Evolutionary conservation across 2,329 filamentous ascomycete species (phyloP).

Genomic region (Fusarium redolens): DNA sequence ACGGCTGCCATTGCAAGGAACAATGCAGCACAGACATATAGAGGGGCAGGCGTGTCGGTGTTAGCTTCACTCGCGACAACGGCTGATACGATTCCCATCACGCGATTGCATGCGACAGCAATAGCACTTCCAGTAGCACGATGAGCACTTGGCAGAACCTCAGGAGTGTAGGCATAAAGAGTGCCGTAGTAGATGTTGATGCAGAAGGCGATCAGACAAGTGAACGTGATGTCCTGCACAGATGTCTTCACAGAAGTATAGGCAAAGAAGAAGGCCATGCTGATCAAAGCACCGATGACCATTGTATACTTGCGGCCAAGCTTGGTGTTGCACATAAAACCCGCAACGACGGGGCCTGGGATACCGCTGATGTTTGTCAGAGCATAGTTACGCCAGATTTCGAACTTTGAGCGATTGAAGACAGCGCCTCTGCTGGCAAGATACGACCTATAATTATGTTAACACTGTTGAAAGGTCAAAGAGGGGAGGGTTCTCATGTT

Average conservation of each 20-base stretch:
- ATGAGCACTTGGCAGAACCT: conserved; percentile 74
- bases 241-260: conserved; percentile 17
- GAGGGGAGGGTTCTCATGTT: neutral
- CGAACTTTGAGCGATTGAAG: neutral
- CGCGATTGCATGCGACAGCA: conserved; percentile 74
- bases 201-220: conserved; percentile 60
- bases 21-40: conserved; percentile 76
- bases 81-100: conserved; percentile 80
- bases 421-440: conserved; percentile 50
- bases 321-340: conserved; percentile 64
- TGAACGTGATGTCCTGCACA: conserved; percentile 21
- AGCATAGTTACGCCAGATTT: conserved; percentile 46
- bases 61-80: conserved; percentile 72
- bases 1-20: conserved; percentile 68
- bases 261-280: conserved; percentile 23
- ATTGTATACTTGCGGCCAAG: conserved; percentile 29
- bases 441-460: conserved; percentile 57
- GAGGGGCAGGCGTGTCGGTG: conserved; percentile 70
- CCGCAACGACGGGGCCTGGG: conserved; percentile 76
- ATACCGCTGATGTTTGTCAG: conserved; percentile 75
- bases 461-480: neutral
- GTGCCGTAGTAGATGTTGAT: conserved; percentile 80
- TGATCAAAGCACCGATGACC: conserved; percentile 7
- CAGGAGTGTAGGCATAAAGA: conserved; percentile 72
- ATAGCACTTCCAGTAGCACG: conserved; percentile 80